Conservation (phyloP, 1,139 yeast species). For the Spathaspora sp. region DNA sequence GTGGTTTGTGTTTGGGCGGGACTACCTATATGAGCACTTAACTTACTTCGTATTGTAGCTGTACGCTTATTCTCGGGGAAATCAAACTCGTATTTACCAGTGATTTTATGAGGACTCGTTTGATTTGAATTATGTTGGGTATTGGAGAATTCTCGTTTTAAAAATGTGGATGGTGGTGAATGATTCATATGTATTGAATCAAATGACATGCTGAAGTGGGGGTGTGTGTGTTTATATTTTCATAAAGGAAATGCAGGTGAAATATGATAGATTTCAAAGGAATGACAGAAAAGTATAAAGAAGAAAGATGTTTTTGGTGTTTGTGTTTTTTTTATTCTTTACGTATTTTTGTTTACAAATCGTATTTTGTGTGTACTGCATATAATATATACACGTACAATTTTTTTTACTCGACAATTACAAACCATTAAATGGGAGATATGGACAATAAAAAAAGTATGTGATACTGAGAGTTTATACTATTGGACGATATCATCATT, state of each 20-base stretch:
- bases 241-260: not conserved
- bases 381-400: not conserved
- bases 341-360: slow-evolving; percentile 1
- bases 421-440: too few species aligned
- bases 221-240: not conserved
- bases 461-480: too few species aligned
- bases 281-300: not conserved
- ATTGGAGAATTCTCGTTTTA: not conserved
- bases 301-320: not conserved
- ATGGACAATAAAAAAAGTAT: too few species aligned
- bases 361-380: not conserved
- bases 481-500: not conserved
- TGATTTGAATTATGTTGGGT: not conserved
- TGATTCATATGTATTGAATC: slow-evolving; percentile 2
- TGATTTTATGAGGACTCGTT: slow-evolving; percentile 2
- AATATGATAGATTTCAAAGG: not conserved
- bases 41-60: slow-evolving; percentile 24
- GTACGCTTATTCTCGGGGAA: slow-evolving; percentile 15
- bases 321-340: not conserved
- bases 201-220: not conserved
- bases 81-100: slow-evolving; percentile 11
- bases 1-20: not conserved
- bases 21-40: slow-evolving; percentile 35
- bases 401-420: not conserved
- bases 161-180: not conserved